phyloP scores from a whole-genome alignment of 176 grass and related monocot species.

The Lolium multiflorum region DNA sequence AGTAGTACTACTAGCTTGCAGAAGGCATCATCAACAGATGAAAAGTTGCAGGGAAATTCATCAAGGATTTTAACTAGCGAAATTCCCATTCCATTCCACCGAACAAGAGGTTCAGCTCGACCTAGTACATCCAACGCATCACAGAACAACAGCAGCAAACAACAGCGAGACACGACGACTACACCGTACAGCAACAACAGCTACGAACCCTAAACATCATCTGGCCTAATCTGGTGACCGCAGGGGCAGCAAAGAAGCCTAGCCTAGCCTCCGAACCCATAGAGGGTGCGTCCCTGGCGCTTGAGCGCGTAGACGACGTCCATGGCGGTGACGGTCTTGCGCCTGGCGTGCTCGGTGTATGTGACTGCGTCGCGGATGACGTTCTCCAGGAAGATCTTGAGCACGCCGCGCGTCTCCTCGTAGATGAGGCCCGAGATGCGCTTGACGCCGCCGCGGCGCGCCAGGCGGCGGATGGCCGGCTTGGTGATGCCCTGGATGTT shows the following conservation, averaged over 20 bases:
- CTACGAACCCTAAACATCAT: background rate
- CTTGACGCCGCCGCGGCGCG: constrained; percentile 86
- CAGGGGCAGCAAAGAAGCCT: too few species aligned
- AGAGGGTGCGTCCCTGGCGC: constrained; percentile 91
- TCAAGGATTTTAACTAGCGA: too few species aligned
- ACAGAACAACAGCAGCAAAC: too few species aligned
- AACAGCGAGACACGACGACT: too few species aligned
- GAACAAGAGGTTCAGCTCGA: background rate
- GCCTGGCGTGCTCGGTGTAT: constrained; percentile 90
- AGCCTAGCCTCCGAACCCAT: constrained; percentile 71
- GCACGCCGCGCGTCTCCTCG: constrained; percentile 95
- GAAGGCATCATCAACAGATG: background rate
- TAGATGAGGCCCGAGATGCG: constrained; percentile 94
- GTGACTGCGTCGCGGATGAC: constrained; percentile 97
- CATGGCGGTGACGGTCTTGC: constrained; percentile 97
- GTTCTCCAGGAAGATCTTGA: constrained; percentile 99
- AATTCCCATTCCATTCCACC: background rate
- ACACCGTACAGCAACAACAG: too few species aligned
- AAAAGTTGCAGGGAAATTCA: background rate
- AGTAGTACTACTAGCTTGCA: background rate
- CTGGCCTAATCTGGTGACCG: background rate
- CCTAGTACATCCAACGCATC: background rate
- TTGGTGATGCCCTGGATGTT: constrained; percentile 99
- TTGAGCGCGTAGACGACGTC: constrained; percentile 96
- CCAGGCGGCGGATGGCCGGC: constrained; percentile 83